Evolutionary conservation across 2,329 filamentous ascomycete species (phyloP).

Genomic region (Conoideocrella luteorostrata): DNA sequence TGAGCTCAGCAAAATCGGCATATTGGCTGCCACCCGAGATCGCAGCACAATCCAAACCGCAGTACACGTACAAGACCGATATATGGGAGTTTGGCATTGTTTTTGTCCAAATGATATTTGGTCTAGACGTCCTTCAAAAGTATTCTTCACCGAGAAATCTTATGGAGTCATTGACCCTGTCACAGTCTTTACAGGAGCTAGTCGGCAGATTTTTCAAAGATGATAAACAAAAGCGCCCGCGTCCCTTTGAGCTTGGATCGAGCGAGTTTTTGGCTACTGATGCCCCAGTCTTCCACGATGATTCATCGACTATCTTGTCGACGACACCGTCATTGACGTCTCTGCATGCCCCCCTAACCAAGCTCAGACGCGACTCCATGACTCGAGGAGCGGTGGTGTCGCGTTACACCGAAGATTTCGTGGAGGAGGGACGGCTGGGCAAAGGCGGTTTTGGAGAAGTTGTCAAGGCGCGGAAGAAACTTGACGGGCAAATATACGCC

Average conservation of each 20-base stretch:
- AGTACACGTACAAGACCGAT: slow-evolving; percentile 74
- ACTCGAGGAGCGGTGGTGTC: slow-evolving; percentile 50
- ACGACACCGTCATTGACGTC: slow-evolving; percentile 36
- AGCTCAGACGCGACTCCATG: slow-evolving; percentile 57
- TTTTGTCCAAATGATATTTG: slow-evolving; percentile 91
- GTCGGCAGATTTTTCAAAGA: slow-evolving; percentile 77
- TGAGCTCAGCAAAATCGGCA: slow-evolving; percentile 62
- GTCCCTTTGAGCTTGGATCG: slow-evolving; percentile 66
- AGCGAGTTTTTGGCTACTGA: slow-evolving; percentile 62
- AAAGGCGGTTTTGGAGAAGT: slow-evolving; percentile 96
- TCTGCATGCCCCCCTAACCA: slow-evolving; percentile 37
- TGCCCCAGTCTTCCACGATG: slow-evolving; percentile 49
- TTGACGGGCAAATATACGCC: slow-evolving; percentile 89
- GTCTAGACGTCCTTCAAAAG: slow-evolving; percentile 65
- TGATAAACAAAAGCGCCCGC: slow-evolving; percentile 76
- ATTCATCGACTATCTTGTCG: slow-evolving; percentile 32
- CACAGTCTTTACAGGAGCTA: slow-evolving; percentile 70
- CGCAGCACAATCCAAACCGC: slow-evolving; percentile 51
- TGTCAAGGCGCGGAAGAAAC: slow-evolving; percentile 87
- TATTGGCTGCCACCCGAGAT: slow-evolving; percentile 83
- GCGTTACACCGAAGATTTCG: slow-evolving; percentile 82
- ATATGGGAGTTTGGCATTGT: slow-evolving; percentile 93
- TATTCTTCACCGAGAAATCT: slow-evolving; percentile 74
- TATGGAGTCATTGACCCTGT: slow-evolving; percentile 65
- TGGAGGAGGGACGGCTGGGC: slow-evolving; percentile 80